Evolutionary conservation across 257 asterid species (phyloP).

Genomic region (Solanum arcanum): DNA sequence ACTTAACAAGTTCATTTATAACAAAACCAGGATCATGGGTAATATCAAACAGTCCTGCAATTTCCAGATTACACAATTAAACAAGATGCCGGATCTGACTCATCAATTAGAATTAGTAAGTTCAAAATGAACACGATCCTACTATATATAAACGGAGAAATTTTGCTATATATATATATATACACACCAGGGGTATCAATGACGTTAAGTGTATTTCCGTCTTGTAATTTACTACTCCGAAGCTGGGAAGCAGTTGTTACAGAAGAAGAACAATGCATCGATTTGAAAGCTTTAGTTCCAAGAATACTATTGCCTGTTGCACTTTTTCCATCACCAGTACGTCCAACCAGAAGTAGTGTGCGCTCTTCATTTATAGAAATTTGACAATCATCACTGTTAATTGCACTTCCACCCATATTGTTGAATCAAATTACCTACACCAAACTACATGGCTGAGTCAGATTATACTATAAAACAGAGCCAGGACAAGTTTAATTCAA

Average conservation of each 20-base stretch:
- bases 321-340: conserved; percentile 87
- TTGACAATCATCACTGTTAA: conserved; percentile 56
- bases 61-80: not conserved
- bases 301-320: conserved; percentile 84
- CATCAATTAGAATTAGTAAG: not conserved
- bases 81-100: not conserved
- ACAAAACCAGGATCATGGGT: conserved; percentile 21
- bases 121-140: not conserved
- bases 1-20: conserved; percentile 53
- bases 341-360: conserved; percentile 65
- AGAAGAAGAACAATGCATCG: conserved; percentile 54
- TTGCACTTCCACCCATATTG: conserved; percentile 41
- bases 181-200: conserved; percentile 63
- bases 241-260: conserved; percentile 72
- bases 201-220: conserved; percentile 56
- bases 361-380: conserved; percentile 28
- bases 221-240: conserved; percentile 30
- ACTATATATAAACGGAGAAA: not conserved
- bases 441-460: no score
- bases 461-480: not conserved
- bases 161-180: not conserved
- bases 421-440: conserved; percentile 11
- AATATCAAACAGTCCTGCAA: conserved; percentile 50
- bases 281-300: conserved; percentile 41
- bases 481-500: not conserved